Base-by-base conservation (phyloP, 805 yeast genomes). In the Saturnispora dispora region DNA sequence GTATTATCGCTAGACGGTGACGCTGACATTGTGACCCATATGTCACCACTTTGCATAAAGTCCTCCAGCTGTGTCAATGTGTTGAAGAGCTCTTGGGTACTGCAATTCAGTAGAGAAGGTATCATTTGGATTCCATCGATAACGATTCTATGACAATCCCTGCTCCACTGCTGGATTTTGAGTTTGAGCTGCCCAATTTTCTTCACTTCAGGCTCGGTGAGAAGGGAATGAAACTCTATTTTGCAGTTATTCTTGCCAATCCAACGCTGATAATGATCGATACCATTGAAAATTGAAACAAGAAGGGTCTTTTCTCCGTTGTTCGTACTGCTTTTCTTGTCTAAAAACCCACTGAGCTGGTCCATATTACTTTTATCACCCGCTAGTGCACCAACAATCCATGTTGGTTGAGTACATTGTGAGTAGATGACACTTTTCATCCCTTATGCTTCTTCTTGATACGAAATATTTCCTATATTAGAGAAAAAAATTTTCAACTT, bases 401-500 rank as follows among this genome's bases (percentile, higher is more conserved):
- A 85, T 5, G 78, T 63, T 2, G 90, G 81, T 27, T 78, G 73
- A 0, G 85, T 82, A 0, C 84, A 81, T 46, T 69, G 71, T 1
- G 67, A 63, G 45, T 74, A 70, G 25, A 40, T 18, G 9, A 40
- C 18, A 40, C 44, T 40, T 22, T 40, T 40, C 44, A 40, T 40
- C 17, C n/a, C 18, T 5, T 23, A 2, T 13, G 10, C 15, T 13
- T 22, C 22, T 18, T 40, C 18, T 13, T 13, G 17, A 23, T 23
- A 40, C 22, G 25, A 40, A 23, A 22, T 8, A 17, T 23, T 22
- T 22, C 30, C 20, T 40, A 40, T 30, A 30, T 11, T 3, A 2
- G 33, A n/a, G n/a, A 23, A 30, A 44, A 44, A 44, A 11, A 17
- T 44, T 44, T 44, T 30, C 37, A 30, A 10, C 18, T 13, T 25